Conservation (phyloP, 2,329 filamentous ascomycete species). For the Monosporascus sp. region DNA sequence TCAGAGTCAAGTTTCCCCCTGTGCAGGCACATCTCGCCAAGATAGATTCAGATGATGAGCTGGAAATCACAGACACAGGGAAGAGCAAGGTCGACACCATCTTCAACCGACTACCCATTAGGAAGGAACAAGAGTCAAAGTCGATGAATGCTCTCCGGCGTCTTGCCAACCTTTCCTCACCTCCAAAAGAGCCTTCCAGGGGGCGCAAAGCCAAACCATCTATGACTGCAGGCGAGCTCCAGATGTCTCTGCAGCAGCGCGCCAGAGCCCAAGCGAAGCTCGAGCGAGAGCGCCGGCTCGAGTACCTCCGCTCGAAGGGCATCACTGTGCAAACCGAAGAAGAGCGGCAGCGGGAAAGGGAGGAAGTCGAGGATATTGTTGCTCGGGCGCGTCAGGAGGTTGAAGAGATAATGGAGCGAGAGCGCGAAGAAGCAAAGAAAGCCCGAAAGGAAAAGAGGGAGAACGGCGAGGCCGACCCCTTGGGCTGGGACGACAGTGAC, state of each 20-base stretch:
- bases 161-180: slow-evolving; percentile 67
- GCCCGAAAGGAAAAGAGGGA: slow-evolving; percentile 40
- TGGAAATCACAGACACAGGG: slow-evolving; percentile 53
- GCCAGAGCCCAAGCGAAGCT: slow-evolving; percentile 74
- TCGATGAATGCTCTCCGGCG: slow-evolving; percentile 65
- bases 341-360: slow-evolving; percentile 75
- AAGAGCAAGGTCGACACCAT: slow-evolving; percentile 54
- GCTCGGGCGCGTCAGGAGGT: slow-evolving; percentile 79
- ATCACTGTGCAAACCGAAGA: slow-evolving; percentile 78
- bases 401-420: slow-evolving; percentile 69
- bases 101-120: slow-evolving; percentile 63
- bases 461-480: slow-evolving; percentile 41
- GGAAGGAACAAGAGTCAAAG: slow-evolving; percentile 55
- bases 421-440: slow-evolving; percentile 68
- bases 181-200: slow-evolving; percentile 43
- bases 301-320: slow-evolving; percentile 72
- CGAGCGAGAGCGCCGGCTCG: slow-evolving; percentile 72
- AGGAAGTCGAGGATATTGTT: slow-evolving; percentile 81
- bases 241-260: slow-evolving; percentile 60
- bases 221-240: slow-evolving; percentile 67
- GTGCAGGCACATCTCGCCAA: slow-evolving; percentile 32
- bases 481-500: slow-evolving; percentile 53
- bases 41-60: slow-evolving; percentile 51
- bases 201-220: slow-evolving; percentile 40
- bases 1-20: slow-evolving; percentile 45